These are phyloP conservation scores for Mangifera indica DNA, from an alignment of 345 rosid genomes.

Conservation along the genomic window DNA sequence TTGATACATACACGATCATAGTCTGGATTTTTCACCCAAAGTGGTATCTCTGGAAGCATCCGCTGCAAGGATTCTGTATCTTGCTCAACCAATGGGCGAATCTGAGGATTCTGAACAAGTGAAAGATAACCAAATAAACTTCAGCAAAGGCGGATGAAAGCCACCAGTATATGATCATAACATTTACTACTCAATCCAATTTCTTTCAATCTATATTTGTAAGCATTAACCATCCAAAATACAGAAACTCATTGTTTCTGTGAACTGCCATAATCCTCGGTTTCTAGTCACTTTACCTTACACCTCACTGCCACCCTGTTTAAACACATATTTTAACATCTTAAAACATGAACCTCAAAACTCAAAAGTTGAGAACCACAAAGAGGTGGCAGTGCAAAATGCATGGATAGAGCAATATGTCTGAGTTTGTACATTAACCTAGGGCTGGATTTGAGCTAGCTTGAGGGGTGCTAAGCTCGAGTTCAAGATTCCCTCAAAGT, in stretches of 20 bases:
- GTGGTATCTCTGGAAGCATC: constrained; percentile 93
- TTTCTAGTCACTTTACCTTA: background rate
- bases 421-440: too few relatives aligned
- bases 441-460: too few relatives aligned
- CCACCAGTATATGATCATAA: background rate
- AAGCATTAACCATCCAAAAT: background rate
- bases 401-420: background rate
- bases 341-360: background rate
- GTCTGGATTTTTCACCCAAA: constrained; percentile 93
- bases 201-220: background rate
- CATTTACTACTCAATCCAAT: background rate
- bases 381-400: background rate
- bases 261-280: background rate
- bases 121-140: background rate
- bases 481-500: too few relatives aligned
- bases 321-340: background rate
- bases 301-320: background rate
- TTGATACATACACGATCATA: constrained; percentile 74
- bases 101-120: constrained; percentile 62
- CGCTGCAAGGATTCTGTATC: constrained; percentile 69
- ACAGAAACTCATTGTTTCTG: too few relatives aligned
- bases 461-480: too few relatives aligned
- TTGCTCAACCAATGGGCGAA: constrained; percentile 67
- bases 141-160: background rate
- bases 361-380: background rate